Base-by-base conservation (phyloP, 495 filamentous ascomycete genomes). In the Aspergillus cavernicola region DNA sequence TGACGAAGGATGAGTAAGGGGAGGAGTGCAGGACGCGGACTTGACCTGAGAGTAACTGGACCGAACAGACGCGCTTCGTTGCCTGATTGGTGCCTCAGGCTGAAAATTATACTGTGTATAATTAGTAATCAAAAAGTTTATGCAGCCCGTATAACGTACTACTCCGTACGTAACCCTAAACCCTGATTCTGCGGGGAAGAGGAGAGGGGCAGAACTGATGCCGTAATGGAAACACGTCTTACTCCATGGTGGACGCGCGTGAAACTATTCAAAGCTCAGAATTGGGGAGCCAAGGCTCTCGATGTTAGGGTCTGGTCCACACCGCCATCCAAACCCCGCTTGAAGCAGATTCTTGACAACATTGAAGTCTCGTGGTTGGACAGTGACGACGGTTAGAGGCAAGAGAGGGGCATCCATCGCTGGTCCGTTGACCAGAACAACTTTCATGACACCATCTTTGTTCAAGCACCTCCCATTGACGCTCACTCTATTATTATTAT, bases 181-280 rank as follows among this genome's bases (percentile, higher is more conserved):
- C 11, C 31, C 23, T 26, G 20, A 13, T 35, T 39, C 39, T 50
- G 54, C 54, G 47, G 52, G 42, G 51, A 47, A 31, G 52, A 54
- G 52, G 52, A 47, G 52, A 40, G 33, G 42, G 19, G 11, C 9
- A 4, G 16, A 22, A 22, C n/a, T 37, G 41, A 60, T 64, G 61
- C 54, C 54, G 57, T 63, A 60, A 63, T 63, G 43, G 31, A 59
- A 60, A 60, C 51, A 38, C 28, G n/a, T 37, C 9, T 40, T 33
- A 32, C 59, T 56, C 43, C 48, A 53, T 62, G 52, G 16, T 10
- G 1, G 37, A 53, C 16, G 29, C 32, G 28, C 31, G 15, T 44
- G 15, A 29, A 44, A 19, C 49, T 38, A 33, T 6, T 40, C 32
- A 5, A 8, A 45, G 45, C 45, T 18, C 23, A n/a, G 9, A 48